Percentiles rank a stretch among this genome's conserved stretches.
These are phyloP conservation scores for Clonostachys rhizophaga DNA, from an alignment of 2,329 filamentous ascomycete species.

Conservation along the genomic window DNA sequence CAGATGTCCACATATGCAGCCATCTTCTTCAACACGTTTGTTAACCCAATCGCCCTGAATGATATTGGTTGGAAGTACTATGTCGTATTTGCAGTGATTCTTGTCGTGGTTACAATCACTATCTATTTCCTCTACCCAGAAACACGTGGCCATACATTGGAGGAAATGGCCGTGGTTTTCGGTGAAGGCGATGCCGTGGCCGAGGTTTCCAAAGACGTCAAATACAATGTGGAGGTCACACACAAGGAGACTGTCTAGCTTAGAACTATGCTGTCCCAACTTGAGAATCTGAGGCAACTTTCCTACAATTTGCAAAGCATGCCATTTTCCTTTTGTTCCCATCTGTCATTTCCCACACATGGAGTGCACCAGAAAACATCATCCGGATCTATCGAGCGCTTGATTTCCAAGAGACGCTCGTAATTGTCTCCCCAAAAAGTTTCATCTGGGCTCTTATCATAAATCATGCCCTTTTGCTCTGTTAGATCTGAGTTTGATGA, in stretches of 20 bases:
- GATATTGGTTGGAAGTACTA: constrained; percentile 11
- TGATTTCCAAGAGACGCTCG: constrained; percentile 33
- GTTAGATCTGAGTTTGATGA: not conserved
- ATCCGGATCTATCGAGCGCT: constrained; percentile 35
- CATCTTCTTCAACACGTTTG: constrained; percentile 26
- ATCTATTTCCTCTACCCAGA: constrained; percentile 19
- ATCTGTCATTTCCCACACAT: constrained; percentile 40
- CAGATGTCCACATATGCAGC: constrained; percentile 31
- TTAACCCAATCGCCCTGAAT: constrained; percentile 17
- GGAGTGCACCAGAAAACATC: constrained; percentile 43
- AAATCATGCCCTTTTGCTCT: constrained; percentile 19
- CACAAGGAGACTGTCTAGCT: too few relatives aligned
- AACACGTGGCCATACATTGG: constrained; percentile 19
- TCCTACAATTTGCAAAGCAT: constrained; percentile 11
- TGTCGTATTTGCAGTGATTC: constrained; percentile 10
- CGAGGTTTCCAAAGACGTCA: too few relatives aligned
- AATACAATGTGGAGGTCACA: too few relatives aligned
- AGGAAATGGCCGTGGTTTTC: constrained; percentile 14
- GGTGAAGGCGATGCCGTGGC: constrained; percentile 1
- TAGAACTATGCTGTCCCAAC: too few relatives aligned
- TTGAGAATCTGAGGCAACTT: too few relatives aligned
- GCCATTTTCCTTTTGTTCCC: constrained; percentile 17
- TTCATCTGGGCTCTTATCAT: constrained; percentile 28
- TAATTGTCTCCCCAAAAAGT: constrained; percentile 42
- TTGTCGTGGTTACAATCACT: constrained; percentile 7